Base-by-base conservation (phyloP, 441 rosid genomes). In the Theobroma grandiflorum region DNA sequence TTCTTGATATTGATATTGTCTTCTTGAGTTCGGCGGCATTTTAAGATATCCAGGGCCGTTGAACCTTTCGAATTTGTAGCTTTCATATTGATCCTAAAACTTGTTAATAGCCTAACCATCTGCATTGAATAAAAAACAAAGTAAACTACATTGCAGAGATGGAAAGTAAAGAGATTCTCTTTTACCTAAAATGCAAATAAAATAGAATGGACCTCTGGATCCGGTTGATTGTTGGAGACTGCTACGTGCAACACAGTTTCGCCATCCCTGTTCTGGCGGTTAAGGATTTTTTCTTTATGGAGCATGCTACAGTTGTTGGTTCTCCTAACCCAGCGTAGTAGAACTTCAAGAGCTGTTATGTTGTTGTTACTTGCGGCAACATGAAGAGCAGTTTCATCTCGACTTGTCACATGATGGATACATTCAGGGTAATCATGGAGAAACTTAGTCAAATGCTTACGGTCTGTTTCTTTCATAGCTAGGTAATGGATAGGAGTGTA, bases 331-430 rank as follows among this genome's bases (percentile, higher is more conserved):
- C 71, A 66, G 0, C 2, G 3, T 15, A 66, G 71, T 18, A 66
- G 31, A 40, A 1, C 26, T 40, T 8, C 8, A 40, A 66, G 50
- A 0, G 50, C 71, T 61, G 0, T 0, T 22, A 0, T 0, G 16
- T 40, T 40, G 3, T 66, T 9, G 1, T 0, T 3, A 1, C 0
- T 7, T 6, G 50, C 77, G 2, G 84, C 86, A 0, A 76, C 57
- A 73, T 83, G 88, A 10, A 87, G 68, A 58, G 89, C 84, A 14
- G 85, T 66, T 40, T 66, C 71, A 9, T 9, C 64, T 22, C 59
- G 37, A 18, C 66, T 77, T 4, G 80, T 85, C 6, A 83, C 80
- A 61, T 84, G 86, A 72, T 50, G 45, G 15, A 66, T 66, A 66
- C 71, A 40, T 6, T 9, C 0, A n/a, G 26, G 16, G 52, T 74